phyloP scores from a whole-genome alignment of 805 yeast genomes.

The Hanseniaspora mollemarum region DNA sequence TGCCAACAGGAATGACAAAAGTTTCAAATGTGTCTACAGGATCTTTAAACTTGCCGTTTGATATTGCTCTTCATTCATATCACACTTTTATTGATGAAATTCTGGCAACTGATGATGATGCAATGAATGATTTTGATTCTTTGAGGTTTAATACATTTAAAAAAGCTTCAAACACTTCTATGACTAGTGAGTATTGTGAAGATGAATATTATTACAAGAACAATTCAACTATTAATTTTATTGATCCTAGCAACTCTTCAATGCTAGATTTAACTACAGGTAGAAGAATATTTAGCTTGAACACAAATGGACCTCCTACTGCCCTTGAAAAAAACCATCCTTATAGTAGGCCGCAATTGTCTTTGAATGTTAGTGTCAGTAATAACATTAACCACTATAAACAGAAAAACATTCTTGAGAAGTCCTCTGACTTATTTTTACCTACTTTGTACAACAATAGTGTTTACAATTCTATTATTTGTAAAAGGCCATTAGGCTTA shows the following conservation, averaged over 20 bases:
- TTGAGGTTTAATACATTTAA: not conserved
- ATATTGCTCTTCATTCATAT: slow-evolving; percentile 3
- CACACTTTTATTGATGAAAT: slow-evolving; percentile 12
- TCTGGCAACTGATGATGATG: slow-evolving; percentile 11
- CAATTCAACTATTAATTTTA: slow-evolving; percentile 5
- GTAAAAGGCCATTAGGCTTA: slow-evolving; percentile 27
- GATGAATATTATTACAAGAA: slow-evolving; percentile 3
- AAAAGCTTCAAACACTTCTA: slow-evolving; percentile 3
- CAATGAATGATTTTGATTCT: slow-evolving; percentile 8
- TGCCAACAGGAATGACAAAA: slow-evolving; percentile 13
- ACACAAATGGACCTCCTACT: not conserved
- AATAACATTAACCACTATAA: slow-evolving; percentile 16
- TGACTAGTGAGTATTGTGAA: slow-evolving; percentile 13
- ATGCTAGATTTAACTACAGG: slow-evolving; percentile 8
- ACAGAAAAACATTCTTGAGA: slow-evolving; percentile 22
- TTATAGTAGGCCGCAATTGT: not conserved
- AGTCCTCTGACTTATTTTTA: slow-evolving; percentile 21
- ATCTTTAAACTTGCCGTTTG: slow-evolving; percentile 11
- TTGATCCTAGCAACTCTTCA: not conserved
- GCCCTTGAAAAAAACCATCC: not conserved
- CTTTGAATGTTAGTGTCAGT: not conserved
- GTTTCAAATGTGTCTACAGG: not conserved
- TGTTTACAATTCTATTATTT: slow-evolving; percentile 20
- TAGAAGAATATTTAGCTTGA: not conserved
- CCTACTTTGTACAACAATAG: slow-evolving; percentile 19